Evolutionary conservation across 2,329 filamentous ascomycete species (phyloP), one percentile per base, ranked within the genome.

Genomic region (Fusarium sambucinum): DNA sequence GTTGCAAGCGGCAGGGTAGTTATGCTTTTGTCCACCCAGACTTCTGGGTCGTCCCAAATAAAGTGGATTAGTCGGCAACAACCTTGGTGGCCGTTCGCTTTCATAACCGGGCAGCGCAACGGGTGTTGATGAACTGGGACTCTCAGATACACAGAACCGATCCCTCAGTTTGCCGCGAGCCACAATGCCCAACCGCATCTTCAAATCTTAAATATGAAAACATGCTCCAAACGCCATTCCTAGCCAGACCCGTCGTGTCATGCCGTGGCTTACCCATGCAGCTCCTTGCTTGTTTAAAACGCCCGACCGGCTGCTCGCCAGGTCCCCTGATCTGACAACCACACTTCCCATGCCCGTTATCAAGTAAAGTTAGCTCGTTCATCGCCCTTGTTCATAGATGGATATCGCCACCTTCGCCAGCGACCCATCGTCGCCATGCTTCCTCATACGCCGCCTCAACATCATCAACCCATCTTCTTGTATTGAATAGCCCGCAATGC

Each of bases 401-500:
- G 70, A 99, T 97, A 82, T 99, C 96, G 11, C 95, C 94, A n/a
- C 92, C 90, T 79, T 93, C 88, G 14, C 93, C 94, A 40, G 83
- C 84, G 38, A 94, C 93, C 95, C 96, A 99, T 76, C 89, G 87
- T 72, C 85, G 85, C 96, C 96, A 99, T 19, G 94, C 94, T 76
- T 92, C 88, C 69, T 92, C 90, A 77, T 97, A 99, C 14, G 94
- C 94, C 64, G 87, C 85, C 81, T 99, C 96, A 21, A 99, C 81
- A 79, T 98, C 94, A 46, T 85, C 82, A 27, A 98, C 95, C 96
- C 96, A 99, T 71, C 96, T 87, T 72, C 85, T 87, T 8, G 96
- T 99, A 79, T 99, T 89, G 77, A 99, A 99, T 42, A 99, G 83
- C 16, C 91, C 92, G 78, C 94, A 97, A 29, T 84, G 88, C 92